Evolutionary conservation across 2,329 filamentous ascomycete species (phyloP).

Genomic region (Fusarium sp.): DNA sequence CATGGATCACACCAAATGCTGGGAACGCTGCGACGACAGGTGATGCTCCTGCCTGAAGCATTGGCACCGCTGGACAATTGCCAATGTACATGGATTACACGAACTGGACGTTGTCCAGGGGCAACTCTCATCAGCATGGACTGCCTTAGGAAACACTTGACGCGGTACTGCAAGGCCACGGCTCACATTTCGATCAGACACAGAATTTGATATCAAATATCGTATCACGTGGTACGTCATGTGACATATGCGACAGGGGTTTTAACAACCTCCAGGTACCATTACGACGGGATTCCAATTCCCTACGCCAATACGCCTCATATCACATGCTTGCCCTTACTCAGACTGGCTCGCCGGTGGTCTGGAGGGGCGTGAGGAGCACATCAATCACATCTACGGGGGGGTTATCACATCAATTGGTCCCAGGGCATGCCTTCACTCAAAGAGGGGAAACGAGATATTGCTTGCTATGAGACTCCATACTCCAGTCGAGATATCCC

Average conservation of each 20-base stretch:
- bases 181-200: background rate
- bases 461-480: conserved; percentile 43
- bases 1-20: conserved; percentile 52
- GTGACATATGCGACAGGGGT: conserved; percentile 30
- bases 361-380: conserved; percentile 32
- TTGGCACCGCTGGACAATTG: background rate
- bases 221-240: conserved; percentile 26
- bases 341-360: conserved; percentile 15
- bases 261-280: conserved; percentile 27
- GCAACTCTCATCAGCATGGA: too few relatives aligned
- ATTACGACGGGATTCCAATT: conserved; percentile 1
- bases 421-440: conserved; percentile 12
- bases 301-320: conserved; percentile 24
- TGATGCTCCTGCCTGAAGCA: conserved; percentile 23
- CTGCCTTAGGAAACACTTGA: too few relatives aligned
- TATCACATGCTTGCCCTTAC: conserved; percentile 36
- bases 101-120: background rate
- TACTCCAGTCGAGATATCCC: conserved; percentile 33
- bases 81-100: background rate
- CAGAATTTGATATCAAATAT: background rate
- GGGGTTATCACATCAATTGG: conserved; percentile 41
- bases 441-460: conserved; percentile 33
- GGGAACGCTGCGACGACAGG: background rate
- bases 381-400: conserved; percentile 39
- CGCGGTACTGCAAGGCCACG: background rate